A percentile compares a stretch with the other conserved stretches of the same genome.
phyloP scores from a whole-genome alignment of 164 flowering plant genomes.

The Kalanchoe fedtschenkoi region DNA sequence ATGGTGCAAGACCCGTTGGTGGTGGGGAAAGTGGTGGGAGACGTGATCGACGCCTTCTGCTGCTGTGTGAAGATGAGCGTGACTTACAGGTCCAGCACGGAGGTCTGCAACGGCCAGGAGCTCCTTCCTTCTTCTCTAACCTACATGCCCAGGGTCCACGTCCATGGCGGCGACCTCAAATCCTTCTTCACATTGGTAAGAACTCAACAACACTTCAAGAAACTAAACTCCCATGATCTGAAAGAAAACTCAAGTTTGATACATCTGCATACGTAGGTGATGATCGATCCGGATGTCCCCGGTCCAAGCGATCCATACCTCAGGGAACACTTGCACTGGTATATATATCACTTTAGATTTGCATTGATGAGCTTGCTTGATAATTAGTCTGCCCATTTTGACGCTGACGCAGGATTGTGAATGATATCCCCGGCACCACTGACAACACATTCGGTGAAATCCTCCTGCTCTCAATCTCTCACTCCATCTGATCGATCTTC shows the following conservation, averaged over 20 bases:
- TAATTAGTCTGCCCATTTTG: too few species aligned
- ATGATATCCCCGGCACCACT: constrained; percentile 5
- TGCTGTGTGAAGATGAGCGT: not conserved
- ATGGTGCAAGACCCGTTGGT: not conserved
- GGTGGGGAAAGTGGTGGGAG: constrained; percentile 4
- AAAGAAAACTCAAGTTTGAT: not conserved
- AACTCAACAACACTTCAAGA: not conserved
- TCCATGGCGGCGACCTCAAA: constrained; percentile 6
- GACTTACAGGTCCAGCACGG: not conserved
- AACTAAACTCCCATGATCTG: not conserved
- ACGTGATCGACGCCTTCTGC: not conserved
- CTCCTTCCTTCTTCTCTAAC: constrained; percentile 12
- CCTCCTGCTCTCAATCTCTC: not conserved
- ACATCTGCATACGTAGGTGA: not conserved
- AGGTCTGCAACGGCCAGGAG: constrained; percentile 51
- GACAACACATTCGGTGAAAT: constrained; percentile 4
- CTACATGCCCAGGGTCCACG: not conserved
- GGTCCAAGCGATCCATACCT: constrained; percentile 10
- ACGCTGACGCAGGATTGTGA: constrained; percentile 2
- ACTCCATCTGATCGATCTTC: not conserved
- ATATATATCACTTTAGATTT: not conserved
- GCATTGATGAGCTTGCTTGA: not conserved
- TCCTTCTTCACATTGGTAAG: constrained; percentile 3
- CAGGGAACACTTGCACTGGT: constrained; percentile 8
- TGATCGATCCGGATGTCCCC: constrained; percentile 8